Percentiles rank a stretch among this genome's conserved stretches.
These are phyloP conservation scores for Aureobasidium sp. DNA, from an alignment of 2,329 filamentous ascomycete species.

Conservation along the genomic window DNA sequence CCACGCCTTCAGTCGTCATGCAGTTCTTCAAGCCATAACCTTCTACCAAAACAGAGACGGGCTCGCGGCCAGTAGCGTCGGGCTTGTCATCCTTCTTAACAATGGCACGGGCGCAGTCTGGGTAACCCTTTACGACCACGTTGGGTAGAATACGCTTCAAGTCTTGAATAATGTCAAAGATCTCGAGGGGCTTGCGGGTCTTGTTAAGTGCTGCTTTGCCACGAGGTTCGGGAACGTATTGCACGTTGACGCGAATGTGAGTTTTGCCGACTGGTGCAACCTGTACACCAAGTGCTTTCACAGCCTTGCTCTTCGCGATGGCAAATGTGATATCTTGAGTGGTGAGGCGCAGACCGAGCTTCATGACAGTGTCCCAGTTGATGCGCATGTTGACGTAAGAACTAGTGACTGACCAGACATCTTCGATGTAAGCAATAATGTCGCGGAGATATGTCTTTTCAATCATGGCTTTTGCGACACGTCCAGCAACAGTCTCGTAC, in stretches of 20 bases:
- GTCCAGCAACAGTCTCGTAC: conserved; percentile 68
- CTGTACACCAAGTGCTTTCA: conserved; percentile 51
- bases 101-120: conserved; percentile 77
- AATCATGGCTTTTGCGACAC: conserved; percentile 84
- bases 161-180: conserved; percentile 72
- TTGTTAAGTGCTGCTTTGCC: conserved; percentile 41
- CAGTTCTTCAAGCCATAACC: conserved; percentile 84
- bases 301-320: conserved; percentile 73
- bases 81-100: conserved; percentile 71
- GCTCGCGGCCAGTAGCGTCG: conserved; percentile 56
- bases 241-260: conserved; percentile 64
- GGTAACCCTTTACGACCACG: conserved; percentile 85
- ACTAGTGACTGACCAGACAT: conserved; percentile 73
- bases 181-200: conserved; percentile 46
- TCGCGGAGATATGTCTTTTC: conserved; percentile 91
- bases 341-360: conserved; percentile 73
- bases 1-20: conserved; percentile 88
- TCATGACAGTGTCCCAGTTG: conserved; percentile 68
- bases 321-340: conserved; percentile 66
- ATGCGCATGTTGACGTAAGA: conserved; percentile 75
- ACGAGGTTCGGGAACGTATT: conserved; percentile 43
- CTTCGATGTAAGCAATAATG: conserved; percentile 71
- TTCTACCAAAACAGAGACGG: conserved; percentile 65
- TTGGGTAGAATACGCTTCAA: conserved; percentile 73
- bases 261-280: conserved; percentile 22